Evolutionary conservation across 2,329 filamentous ascomycete species (phyloP).

Genomic region (Colletotrichum acutatum): DNA sequence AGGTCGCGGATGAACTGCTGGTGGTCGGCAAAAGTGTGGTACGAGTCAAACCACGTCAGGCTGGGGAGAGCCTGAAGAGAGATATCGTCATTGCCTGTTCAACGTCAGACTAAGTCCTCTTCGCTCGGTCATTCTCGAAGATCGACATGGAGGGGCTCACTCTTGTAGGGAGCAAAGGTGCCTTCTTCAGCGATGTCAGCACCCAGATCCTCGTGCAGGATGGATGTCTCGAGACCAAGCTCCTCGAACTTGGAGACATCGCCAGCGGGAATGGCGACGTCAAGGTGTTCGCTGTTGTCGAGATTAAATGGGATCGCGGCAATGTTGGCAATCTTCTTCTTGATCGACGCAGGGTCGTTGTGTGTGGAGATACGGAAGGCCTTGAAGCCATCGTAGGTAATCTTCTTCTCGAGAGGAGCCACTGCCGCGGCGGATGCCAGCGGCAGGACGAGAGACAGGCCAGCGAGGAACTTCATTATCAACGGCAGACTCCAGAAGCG

Average conservation of each 20-base stretch:
- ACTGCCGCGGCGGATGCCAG: constrained; percentile 30
- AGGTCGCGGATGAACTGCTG: constrained; percentile 59
- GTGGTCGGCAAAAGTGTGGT: constrained; percentile 64
- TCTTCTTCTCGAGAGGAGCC: constrained; percentile 25
- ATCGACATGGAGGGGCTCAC: not conserved
- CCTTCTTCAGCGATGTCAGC: constrained; percentile 39
- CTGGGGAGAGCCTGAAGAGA: constrained; percentile 37
- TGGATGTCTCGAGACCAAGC: constrained; percentile 37
- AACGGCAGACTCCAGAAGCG: not conserved
- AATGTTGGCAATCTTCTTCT: constrained; percentile 44
- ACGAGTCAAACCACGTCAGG: constrained; percentile 62
- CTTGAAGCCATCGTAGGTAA: constrained; percentile 47
- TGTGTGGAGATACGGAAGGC: constrained; percentile 58
- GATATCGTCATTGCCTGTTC: constrained; percentile 4
- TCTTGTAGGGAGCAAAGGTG: constrained; percentile 23
- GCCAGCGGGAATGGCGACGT: constrained; percentile 40
- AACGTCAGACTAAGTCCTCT: not conserved
- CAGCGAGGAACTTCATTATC: constrained; percentile 31
- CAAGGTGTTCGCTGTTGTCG: constrained; percentile 37
- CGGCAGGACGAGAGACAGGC: constrained; percentile 23
- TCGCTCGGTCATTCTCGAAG: fast-evolving
- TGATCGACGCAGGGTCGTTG: constrained; percentile 49
- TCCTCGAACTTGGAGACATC: constrained; percentile 39
- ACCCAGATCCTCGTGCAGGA: constrained; percentile 39
- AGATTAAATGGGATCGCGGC: constrained; percentile 30